Evolutionary conservation across 2,329 filamentous ascomycete genomes (phyloP).

Genomic region (Conoideocrella luteorostrata): DNA sequence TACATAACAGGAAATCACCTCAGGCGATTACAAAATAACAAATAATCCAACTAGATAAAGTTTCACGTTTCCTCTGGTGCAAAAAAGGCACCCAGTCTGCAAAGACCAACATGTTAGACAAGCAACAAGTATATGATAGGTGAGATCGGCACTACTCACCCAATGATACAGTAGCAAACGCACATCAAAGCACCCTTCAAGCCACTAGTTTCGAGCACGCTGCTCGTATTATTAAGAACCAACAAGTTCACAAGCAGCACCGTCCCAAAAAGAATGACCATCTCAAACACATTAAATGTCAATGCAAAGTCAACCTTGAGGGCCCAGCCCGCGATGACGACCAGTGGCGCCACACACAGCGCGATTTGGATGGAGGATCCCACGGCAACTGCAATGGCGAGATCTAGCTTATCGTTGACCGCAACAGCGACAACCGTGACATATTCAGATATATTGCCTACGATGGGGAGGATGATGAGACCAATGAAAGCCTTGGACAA

Average conservation of each 20-base stretch:
- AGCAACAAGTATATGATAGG: not conserved
- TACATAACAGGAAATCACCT: too few relatives aligned
- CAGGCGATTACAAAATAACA: too few relatives aligned
- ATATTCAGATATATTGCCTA: slow-evolving; percentile 58
- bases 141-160: slow-evolving; percentile 14
- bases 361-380: slow-evolving; percentile 57
- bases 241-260: slow-evolving; percentile 69
- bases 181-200: slow-evolving; percentile 51
- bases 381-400: slow-evolving; percentile 55
- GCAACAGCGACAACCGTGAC: slow-evolving; percentile 56
- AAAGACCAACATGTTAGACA: not conserved
- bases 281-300: slow-evolving; percentile 71
- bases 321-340: slow-evolving; percentile 54
- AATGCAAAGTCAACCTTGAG: slow-evolving; percentile 52
- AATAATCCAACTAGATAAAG: not conserved
- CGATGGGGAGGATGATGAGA: slow-evolving; percentile 54
- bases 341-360: slow-evolving; percentile 53
- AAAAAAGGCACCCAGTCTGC: not conserved
- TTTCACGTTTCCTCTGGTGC: not conserved
- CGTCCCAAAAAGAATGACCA: slow-evolving; percentile 63
- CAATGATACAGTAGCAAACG: slow-evolving; percentile 48
- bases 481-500: slow-evolving; percentile 54
- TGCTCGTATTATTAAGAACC: slow-evolving; percentile 65
- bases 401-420: slow-evolving; percentile 53
- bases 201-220: slow-evolving; percentile 48